Percentiles rank a stretch among this genome's conserved stretches.
Conservation (phyloP, 768 basidiomycete species). For the Dendrothele bispora region DNA sequence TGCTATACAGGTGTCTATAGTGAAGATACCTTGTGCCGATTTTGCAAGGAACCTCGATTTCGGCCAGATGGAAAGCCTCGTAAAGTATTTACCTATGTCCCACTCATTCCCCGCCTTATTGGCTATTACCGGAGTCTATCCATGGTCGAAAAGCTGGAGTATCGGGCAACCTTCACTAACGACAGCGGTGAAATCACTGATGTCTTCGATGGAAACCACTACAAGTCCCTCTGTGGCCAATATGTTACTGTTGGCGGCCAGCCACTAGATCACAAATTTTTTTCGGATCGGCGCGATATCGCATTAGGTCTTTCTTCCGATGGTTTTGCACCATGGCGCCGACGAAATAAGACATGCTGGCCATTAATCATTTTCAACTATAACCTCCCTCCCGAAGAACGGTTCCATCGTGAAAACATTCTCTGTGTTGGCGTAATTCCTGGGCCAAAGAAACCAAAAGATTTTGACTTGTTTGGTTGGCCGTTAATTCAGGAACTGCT, state of each 20-base stretch:
- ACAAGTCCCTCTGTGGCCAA: slow-evolving; percentile 19
- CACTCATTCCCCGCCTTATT: slow-evolving; percentile 23
- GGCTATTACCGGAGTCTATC: slow-evolving; percentile 19
- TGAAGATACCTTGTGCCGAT: slow-evolving; percentile 19
- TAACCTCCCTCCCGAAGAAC: no score
- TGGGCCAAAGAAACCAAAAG: slow-evolving; percentile 29
- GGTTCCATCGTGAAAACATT: no score
- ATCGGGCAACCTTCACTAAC: slow-evolving; percentile 23
- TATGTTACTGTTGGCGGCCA: slow-evolving; percentile 27
- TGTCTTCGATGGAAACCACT: slow-evolving; percentile 35
- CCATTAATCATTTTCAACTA: no score
- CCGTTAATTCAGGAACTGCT: no score
- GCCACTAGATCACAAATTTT: slow-evolving; percentile 25
- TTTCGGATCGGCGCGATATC: slow-evolving; percentile 38
- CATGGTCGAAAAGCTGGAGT: slow-evolving; percentile 20
- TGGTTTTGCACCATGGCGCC: slow-evolving; percentile 41
- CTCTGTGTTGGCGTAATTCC: slow-evolving; percentile 15
- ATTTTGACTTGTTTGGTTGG: slow-evolving; percentile 30
- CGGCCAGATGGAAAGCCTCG: slow-evolving; percentile 24
- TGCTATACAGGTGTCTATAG: slow-evolving; percentile 22
- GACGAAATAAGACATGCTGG: no score
- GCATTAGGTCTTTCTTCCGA: slow-evolving; percentile 43
- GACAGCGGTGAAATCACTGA: slow-evolving; percentile 26
- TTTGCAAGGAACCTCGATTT: slow-evolving; percentile 24
- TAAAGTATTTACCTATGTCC: slow-evolving; percentile 34